A percentile compares a stretch with the other conserved stretches of the same genome.
These are phyloP conservation scores for Trichoderma sp. DNA, from an alignment of 2,329 filamentous ascomycete species.

Conservation along the genomic window DNA sequence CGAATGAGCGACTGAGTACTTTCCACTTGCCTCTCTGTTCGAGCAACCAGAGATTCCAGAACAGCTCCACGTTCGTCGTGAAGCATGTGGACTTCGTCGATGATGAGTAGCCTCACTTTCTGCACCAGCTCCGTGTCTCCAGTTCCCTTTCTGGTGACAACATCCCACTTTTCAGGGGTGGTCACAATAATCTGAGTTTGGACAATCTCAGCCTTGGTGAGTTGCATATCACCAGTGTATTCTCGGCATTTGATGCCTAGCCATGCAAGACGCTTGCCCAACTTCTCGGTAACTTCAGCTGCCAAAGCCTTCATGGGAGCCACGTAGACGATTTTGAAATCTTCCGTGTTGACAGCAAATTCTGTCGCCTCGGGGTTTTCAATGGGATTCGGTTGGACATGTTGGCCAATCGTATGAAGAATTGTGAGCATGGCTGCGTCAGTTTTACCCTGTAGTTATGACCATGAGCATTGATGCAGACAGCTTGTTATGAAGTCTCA, in stretches of 20 bases:
- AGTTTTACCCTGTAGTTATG: conserved; percentile 78
- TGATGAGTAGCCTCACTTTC: conserved; percentile 92
- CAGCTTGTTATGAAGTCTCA: neutral
- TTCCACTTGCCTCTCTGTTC: conserved; percentile 94
- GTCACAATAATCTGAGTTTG: conserved; percentile 98
- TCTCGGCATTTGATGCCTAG: conserved; percentile 88
- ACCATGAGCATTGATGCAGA: neutral
- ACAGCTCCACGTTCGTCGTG: conserved; percentile 97
- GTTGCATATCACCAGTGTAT: conserved; percentile 96
- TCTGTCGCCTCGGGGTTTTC: conserved; percentile 71
- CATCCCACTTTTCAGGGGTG: conserved; percentile 98
- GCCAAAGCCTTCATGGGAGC: conserved; percentile 98
- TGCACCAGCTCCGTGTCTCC: conserved; percentile 97
- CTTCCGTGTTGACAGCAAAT: conserved; percentile 77
- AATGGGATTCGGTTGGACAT: conserved; percentile 74
- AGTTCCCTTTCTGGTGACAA: conserved; percentile 93
- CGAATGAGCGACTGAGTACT: conserved; percentile 97
- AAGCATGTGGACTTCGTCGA: conserved; percentile 99
- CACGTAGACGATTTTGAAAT: conserved; percentile 98
- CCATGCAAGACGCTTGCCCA: conserved; percentile 89
- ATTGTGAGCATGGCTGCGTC: conserved; percentile 97
- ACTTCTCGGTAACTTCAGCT: conserved; percentile 91
- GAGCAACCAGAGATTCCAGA: conserved; percentile 88
- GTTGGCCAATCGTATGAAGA: conserved; percentile 83
- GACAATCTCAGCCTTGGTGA: conserved; percentile 93